phyloP scores from a whole-genome alignment of 768 basidiomycete species.

The Hypholoma sublateritium region DNA sequence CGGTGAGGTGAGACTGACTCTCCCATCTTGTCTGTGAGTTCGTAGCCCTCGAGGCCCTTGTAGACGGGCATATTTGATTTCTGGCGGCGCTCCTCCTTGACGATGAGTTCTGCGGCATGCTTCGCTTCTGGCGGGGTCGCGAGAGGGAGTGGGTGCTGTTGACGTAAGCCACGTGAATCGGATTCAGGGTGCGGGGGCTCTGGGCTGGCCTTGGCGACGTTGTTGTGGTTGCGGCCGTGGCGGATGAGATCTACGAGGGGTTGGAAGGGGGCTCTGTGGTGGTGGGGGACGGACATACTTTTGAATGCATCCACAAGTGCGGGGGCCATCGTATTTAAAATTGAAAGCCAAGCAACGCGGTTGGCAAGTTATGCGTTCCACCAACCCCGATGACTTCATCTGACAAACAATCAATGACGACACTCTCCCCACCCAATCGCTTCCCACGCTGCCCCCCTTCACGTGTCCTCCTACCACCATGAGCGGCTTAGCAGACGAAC shows the following conservation, averaged over 20 bases:
- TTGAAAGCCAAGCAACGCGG: background rate
- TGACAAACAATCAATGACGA: slow-evolving; percentile 17
- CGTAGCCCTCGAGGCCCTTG: slow-evolving; percentile 80
- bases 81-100: slow-evolving; percentile 72
- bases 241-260: slow-evolving; percentile 67
- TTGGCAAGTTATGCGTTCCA: slow-evolving; percentile 14
- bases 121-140: slow-evolving; percentile 15
- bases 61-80: slow-evolving; percentile 82
- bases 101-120: slow-evolving; percentile 65
- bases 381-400: slow-evolving; percentile 11
- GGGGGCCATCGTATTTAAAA: slow-evolving; percentile 41
- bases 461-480: slow-evolving; percentile 33
- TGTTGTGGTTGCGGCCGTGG: slow-evolving; percentile 69
- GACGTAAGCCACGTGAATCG: slow-evolving; percentile 30
- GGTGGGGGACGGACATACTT: slow-evolving; percentile 47
- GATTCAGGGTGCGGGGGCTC: slow-evolving; percentile 18
- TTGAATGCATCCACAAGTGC: slow-evolving; percentile 84
- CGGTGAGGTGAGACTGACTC: slow-evolving; percentile 59
- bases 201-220: slow-evolving; percentile 21
- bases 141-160: slow-evolving; percentile 31
- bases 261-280: slow-evolving; percentile 9
- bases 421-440: background rate
- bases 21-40: slow-evolving; percentile 85
- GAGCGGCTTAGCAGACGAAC: slow-evolving; percentile 88
- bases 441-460: slow-evolving; percentile 1